phyloP scores from a whole-genome alignment of 768 basidiomycete genomes.

The Auriscalpium vulgare region DNA sequence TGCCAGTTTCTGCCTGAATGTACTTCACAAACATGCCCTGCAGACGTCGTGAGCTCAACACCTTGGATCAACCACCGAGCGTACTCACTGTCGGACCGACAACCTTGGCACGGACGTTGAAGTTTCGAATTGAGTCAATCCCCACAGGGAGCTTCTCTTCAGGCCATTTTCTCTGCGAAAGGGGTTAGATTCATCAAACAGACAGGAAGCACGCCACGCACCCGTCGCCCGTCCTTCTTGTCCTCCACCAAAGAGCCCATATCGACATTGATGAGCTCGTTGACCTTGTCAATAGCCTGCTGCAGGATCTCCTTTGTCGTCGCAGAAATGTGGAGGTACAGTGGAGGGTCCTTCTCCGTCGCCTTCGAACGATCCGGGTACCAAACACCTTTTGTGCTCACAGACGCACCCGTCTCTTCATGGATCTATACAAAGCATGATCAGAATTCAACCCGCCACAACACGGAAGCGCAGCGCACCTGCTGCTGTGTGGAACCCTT shows the following conservation, averaged over 20 bases:
- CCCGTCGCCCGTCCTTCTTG: conserved; percentile 58
- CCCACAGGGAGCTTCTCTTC: conserved; percentile 91
- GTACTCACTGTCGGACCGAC: conserved; percentile 81
- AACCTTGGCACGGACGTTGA: conserved; percentile 96
- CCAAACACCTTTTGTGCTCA: conserved; percentile 93
- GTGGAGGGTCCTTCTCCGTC: conserved; percentile 84
- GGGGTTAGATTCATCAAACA: conserved; percentile 1
- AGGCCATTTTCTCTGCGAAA: conserved; percentile 84
- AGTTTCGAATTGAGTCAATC: conserved; percentile 87
- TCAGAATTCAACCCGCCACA: background rate
- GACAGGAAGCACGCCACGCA: conserved; percentile 40
- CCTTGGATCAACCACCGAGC: background rate
- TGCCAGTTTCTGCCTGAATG: conserved; percentile 93
- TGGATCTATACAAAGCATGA: conserved; percentile 55
- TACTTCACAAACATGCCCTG: conserved; percentile 97
- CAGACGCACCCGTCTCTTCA: conserved; percentile 86
- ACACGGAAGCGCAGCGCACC: conserved; percentile 36
- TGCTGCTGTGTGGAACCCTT: conserved; percentile 89
- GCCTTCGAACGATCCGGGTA: conserved; percentile 90
- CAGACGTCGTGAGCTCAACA: background rate
- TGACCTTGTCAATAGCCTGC: conserved; percentile 59
- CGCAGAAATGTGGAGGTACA: conserved; percentile 91
- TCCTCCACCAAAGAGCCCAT: conserved; percentile 79
- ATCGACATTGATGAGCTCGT: conserved; percentile 66
- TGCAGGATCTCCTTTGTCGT: conserved; percentile 57